These are phyloP conservation scores for Aspergillus chevalieri DNA, from an alignment of 2,329 filamentous ascomycete species.

Conservation along the genomic window DNA sequence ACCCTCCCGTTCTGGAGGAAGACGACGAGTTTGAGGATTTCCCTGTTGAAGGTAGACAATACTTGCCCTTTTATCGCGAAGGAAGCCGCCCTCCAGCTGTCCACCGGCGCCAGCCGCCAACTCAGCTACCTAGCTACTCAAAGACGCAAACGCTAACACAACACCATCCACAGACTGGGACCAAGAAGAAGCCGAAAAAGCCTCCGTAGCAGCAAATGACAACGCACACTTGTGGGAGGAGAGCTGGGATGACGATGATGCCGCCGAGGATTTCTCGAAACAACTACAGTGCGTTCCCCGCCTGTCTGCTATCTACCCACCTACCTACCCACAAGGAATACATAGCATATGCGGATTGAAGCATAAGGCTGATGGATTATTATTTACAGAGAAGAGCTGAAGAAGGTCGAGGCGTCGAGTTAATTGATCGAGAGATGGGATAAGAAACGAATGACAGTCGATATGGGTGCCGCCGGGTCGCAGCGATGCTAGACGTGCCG, in stretches of 20 bases:
- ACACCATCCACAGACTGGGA: constrained; percentile 65
- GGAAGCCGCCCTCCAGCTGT: too few relatives aligned
- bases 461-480: neutral
- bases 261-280: constrained; percentile 88
- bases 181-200: constrained; percentile 73
- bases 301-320: neutral
- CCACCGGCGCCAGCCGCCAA: neutral
- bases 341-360: neutral
- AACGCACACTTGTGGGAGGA: constrained; percentile 94
- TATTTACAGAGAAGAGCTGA: constrained; percentile 61
- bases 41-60: constrained; percentile 73
- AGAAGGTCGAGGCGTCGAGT: constrained; percentile 81
- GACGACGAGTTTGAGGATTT: constrained; percentile 99
- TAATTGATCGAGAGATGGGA: constrained; percentile 32
- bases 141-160: neutral
- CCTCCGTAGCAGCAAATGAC: constrained; percentile 44
- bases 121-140: neutral
- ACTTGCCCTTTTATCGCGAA: too few relatives aligned
- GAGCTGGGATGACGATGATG: constrained; percentile 99
- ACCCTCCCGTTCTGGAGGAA: constrained; percentile 74
- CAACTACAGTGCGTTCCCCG: constrained; percentile 71
- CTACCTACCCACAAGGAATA: neutral
- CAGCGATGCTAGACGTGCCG: neutral
- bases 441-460: neutral
- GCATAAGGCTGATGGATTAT: neutral